Evolutionary conservation across 2,329 filamentous ascomycete species (phyloP), one percentile per base, ranked within the genome.

Genomic region (Colletotrichum orchidophilum): DNA sequence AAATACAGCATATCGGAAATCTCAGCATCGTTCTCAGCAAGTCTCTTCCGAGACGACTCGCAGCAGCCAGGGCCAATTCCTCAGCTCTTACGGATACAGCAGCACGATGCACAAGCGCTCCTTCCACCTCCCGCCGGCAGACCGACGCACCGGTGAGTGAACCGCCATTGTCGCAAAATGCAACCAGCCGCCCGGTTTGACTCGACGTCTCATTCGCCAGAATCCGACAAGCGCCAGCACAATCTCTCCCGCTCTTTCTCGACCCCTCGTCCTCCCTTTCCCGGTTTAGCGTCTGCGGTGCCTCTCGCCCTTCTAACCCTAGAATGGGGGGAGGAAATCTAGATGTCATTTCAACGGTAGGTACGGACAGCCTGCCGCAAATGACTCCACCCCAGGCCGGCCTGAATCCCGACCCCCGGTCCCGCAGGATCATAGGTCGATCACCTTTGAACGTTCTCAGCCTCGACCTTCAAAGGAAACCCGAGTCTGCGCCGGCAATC

Each of bases 191-290:
- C 58, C 65, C 21, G n/a, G 15, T 15, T 54, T 31, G 24, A 13
- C 39, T 46, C 27, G 24, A 27, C 26, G 15, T 15, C 52, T 49
- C 50, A 68, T 68, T 55, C 52, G 65, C 59, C 59, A 63, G 35
- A 33, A 21, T 62, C 64, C 55, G 49, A 57, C 39, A 63, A 63
- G 27, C 35, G 65, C 65, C 58, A 63, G 52, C 7, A 35, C 50
- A 26, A 35, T 33, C 50, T 50, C 50, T 27, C 33, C 31, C 13
- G 58, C 58, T 42, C 50, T n/a, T n/a, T n/a, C n/a, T n/a, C n/a
- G n/a, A n/a, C 50, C 62, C 57, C 65, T 33, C 27, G 49, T 49
- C 7, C 57, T n/a, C 29, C 46, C 12, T 15, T 31, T n/a, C 27
- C 0, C 7, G 31, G 31, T 11, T 33, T 33, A 33, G 2, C 18